Base-by-base conservation (phyloP, 306 rosid genomes). In the Quercus agrifolia region DNA sequence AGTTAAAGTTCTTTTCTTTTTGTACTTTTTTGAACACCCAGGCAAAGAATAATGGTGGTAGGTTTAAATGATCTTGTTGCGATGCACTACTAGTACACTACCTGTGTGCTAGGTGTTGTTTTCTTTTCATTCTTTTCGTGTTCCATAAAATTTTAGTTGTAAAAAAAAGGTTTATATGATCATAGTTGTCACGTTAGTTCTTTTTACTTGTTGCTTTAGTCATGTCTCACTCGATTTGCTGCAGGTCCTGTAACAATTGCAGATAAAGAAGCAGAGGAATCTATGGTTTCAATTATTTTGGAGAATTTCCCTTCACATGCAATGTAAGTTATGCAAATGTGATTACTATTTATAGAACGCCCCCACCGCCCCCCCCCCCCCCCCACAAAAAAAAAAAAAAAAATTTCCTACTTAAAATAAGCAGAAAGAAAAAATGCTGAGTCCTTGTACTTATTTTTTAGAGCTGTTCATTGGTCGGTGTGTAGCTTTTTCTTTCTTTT, bases 181-280 rank as follows among this genome's bases (percentile, higher is more conserved):
- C 52, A 17, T 31, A 33, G 23, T 67, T 33, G 2, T 8, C 72
- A 8, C n/a, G 9, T 68, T 3, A 7, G 15, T 13, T 33, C 28
- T n/a, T 63, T 67, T 35, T 25, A 31, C 25, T 67, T 46, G 3
- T 20, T 4, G 35, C 27, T 19, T 33, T 31, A 5, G 10, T 58
- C 12, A 17, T 76, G 20, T 73, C 67, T 55, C 28, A 68, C 17
- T 21, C 67, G 72, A 23, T 66, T 23, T 77, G 4, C 55, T 74
- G 76, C 83, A 94, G 99, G 99, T 84, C 99, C 97, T 51, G 99
- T 92, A 49, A 95, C 96, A 58, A 85, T 95, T 74, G 99, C 99
- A 3, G 99, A 95, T 84, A 88, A 80, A 85, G 82, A 92, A 44
- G 98, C 99, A 5, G 99, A 95, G 87, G 98, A 91, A 76, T 85